Evolutionary conservation across 805 yeast genomes (phyloP).

Genomic region (Middelhovenomyces tepae): DNA sequence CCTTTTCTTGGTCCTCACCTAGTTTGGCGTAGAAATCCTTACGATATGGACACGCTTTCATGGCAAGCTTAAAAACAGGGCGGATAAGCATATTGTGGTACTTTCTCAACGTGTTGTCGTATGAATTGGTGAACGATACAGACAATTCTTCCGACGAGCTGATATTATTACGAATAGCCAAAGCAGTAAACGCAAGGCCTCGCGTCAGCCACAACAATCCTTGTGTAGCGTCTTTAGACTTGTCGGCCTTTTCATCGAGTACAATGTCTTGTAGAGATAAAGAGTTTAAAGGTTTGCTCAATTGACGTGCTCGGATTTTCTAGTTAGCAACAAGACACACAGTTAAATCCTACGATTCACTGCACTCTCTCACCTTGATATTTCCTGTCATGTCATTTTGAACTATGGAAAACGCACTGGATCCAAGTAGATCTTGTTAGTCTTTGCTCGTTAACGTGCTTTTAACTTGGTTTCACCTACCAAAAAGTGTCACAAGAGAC

Average conservation of each 20-base stretch:
- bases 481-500: constrained; percentile 74
- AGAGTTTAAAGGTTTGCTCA: constrained; percentile 53
- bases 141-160: constrained; percentile 54
- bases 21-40: constrained; percentile 74
- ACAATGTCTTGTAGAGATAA: constrained; percentile 73
- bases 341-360: background rate
- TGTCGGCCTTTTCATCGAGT: constrained; percentile 57
- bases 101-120: constrained; percentile 68
- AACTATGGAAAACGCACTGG: constrained; percentile 76
- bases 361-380: constrained; percentile 39
- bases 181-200: constrained; percentile 86
- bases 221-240: constrained; percentile 70
- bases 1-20: constrained; percentile 66
- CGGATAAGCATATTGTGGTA: constrained; percentile 74
- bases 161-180: constrained; percentile 74
- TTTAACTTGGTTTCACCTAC: constrained; percentile 26
- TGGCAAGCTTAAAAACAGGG: constrained; percentile 85
- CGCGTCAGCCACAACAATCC: constrained; percentile 76
- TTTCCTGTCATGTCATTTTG: constrained; percentile 86
- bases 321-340: constrained; percentile 2
- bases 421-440: constrained; percentile 56
- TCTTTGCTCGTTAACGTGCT: background rate
- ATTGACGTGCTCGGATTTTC: constrained; percentile 60
- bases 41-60: constrained; percentile 92
- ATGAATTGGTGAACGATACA: constrained; percentile 76